A percentile compares a stretch with the other conserved stretches of the same genome.
Conservation (phyloP, 2,329 filamentous ascomycete species). For the Ceratocystis lukuohia region DNA sequence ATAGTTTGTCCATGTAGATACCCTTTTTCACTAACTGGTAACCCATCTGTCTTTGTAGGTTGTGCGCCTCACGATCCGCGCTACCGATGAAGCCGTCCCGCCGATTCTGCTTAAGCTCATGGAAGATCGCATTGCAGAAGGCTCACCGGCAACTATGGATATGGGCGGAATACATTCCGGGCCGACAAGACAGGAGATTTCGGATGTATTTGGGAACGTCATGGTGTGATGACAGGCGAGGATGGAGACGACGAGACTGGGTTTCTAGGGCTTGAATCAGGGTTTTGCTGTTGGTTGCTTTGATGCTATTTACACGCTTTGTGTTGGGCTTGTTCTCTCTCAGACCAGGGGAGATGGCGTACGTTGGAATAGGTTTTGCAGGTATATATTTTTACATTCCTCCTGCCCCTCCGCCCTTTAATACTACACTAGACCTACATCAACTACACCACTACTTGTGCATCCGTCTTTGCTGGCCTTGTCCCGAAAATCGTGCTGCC, state of each 20-base stretch:
- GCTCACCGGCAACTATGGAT: constrained; percentile 33
- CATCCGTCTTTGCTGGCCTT: constrained; percentile 65
- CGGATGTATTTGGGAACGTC: constrained; percentile 42
- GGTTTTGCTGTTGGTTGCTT: background rate
- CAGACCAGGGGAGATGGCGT: background rate
- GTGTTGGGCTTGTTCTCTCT: background rate
- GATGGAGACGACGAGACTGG: background rate
- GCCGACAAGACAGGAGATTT: constrained; percentile 38
- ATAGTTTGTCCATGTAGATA: background rate
- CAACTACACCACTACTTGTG: constrained; percentile 45
- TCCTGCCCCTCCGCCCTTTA: background rate
- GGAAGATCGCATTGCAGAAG: constrained; percentile 62
- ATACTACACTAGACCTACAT: too few relatives aligned
- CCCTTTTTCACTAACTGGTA: constrained; percentile 21
- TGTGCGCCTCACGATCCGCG: constrained; percentile 85
- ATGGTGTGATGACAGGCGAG: constrained; percentile 33
- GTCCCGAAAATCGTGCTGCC: constrained; percentile 90
- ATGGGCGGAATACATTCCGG: constrained; percentile 24
- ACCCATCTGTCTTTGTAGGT: constrained; percentile 46
- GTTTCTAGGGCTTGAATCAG: background rate
- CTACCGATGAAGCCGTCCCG: constrained; percentile 83
- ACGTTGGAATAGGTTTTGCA: background rate
- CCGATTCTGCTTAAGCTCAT: constrained; percentile 68
- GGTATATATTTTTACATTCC: background rate
- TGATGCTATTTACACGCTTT: background rate